Evolutionary conservation across 2,329 filamentous ascomycete species (phyloP).

Genomic region (Dothideomycetidae sp.): DNA sequence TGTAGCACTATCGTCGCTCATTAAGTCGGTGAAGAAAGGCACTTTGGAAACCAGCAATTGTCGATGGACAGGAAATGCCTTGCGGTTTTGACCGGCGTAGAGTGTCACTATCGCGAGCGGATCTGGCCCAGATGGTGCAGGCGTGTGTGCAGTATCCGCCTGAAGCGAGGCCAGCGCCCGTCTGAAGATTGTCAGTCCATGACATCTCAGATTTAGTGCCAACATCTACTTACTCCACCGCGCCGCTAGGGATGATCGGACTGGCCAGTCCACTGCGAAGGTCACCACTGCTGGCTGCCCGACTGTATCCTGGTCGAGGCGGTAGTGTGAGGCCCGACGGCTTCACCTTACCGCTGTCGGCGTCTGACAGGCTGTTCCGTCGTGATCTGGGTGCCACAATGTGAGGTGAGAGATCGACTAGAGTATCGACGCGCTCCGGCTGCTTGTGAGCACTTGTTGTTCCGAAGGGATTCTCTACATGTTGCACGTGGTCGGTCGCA

Average conservation of each 20-base stretch:
- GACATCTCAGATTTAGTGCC: too few species aligned
- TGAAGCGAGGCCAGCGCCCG: too few species aligned
- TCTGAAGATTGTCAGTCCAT: too few species aligned
- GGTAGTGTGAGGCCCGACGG: constrained; percentile 7
- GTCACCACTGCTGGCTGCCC: constrained; percentile 10
- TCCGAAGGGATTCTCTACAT: constrained; percentile 1
- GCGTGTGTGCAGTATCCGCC: constrained; percentile 10
- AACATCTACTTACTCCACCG: constrained; percentile 12
- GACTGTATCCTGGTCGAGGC: constrained; percentile 1
- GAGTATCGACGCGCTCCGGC: constrained; percentile 10
- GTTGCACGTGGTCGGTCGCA: not conserved
- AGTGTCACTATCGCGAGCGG: constrained; percentile 12
- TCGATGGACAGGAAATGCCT: constrained; percentile 17
- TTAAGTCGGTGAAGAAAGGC: constrained; percentile 18
- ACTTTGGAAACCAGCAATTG: constrained; percentile 16
- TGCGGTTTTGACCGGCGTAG: constrained; percentile 17
- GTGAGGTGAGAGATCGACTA: constrained; percentile 6
- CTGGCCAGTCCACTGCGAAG: constrained; percentile 12
- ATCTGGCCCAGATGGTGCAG: constrained; percentile 8
- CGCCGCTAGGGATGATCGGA: constrained; percentile 12
- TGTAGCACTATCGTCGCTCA: constrained; percentile 12
- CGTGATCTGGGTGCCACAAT: constrained; percentile 8
- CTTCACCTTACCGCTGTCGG: constrained; percentile 5
- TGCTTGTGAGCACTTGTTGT: not conserved
- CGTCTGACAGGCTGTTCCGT: constrained; percentile 8